Percentiles rank a stretch among this genome's conserved stretches.
Conservation (phyloP, 1,284 basidiomycete species). For the Farysia itapuensis region DNA sequence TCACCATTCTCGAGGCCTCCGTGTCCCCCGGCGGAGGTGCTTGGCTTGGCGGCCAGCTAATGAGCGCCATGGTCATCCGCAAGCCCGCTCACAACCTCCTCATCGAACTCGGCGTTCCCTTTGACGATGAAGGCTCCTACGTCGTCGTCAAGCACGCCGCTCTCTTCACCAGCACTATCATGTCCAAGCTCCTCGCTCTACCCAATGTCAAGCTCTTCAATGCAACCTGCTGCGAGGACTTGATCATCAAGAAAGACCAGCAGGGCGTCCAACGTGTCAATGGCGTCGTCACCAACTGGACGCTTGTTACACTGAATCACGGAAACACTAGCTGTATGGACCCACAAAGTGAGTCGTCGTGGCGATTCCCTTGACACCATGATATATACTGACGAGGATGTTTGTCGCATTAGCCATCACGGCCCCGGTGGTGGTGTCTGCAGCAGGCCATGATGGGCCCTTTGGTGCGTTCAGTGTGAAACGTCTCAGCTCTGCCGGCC, state of each 20-base stretch:
- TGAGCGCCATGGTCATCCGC: constrained; percentile 82
- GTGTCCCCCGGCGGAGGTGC: constrained; percentile 71
- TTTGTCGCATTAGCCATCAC: constrained; percentile 36
- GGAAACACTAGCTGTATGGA: constrained; percentile 75
- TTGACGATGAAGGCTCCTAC: constrained; percentile 76
- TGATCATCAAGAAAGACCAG: constrained; percentile 55
- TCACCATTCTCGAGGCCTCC: constrained; percentile 79
- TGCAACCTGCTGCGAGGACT: constrained; percentile 61
- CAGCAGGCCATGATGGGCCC: constrained; percentile 75
- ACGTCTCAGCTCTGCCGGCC: constrained; percentile 74
- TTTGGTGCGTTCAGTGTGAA: constrained; percentile 85
- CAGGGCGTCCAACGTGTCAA: constrained; percentile 68
- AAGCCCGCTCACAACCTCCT: constrained; percentile 77
- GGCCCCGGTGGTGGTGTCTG: constrained; percentile 66
- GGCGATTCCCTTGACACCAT: background rate
- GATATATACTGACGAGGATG: background rate
- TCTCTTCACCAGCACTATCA: constrained; percentile 74
- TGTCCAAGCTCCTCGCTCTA: constrained; percentile 70
- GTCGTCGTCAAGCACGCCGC: constrained; percentile 54
- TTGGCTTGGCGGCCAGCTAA: constrained; percentile 70
- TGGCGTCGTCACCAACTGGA: constrained; percentile 86
- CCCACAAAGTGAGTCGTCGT: constrained; percentile 69
- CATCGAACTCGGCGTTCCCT: constrained; percentile 72
- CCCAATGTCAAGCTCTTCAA: constrained; percentile 68
- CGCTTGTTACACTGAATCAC: constrained; percentile 77